A percentile compares a stretch with the other conserved stretches of the same genome.
phyloP scores from a whole-genome alignment of 805 yeast species.

The Ogataea naganishii region DNA sequence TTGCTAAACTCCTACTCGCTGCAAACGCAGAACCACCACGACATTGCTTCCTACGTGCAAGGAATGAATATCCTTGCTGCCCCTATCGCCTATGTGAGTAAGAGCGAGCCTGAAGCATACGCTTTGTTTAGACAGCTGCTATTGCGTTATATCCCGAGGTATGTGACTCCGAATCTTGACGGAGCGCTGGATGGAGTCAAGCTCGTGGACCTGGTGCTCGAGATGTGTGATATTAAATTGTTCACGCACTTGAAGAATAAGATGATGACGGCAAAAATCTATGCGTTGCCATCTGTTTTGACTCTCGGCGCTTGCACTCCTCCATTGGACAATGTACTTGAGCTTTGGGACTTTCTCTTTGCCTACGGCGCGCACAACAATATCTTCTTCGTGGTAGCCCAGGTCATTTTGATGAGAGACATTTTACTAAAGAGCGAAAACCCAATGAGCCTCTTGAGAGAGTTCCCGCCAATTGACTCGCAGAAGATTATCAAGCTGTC shows the following conservation, averaged over 20 bases:
- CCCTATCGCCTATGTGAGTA: conserved; percentile 67
- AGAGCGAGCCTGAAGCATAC: conserved; percentile 82
- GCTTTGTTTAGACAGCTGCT: conserved; percentile 58
- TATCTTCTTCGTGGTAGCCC: conserved; percentile 76
- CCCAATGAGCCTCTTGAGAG: conserved; percentile 71
- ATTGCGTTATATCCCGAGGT: conserved; percentile 61
- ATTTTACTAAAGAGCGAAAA: conserved; percentile 46
- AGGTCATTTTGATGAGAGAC: conserved; percentile 60
- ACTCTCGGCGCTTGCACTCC: conserved; percentile 88
- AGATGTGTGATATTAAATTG: conserved; percentile 65
- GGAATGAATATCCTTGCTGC: conserved; percentile 86
- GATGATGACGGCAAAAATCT: conserved; percentile 72
- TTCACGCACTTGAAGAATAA: conserved; percentile 50
- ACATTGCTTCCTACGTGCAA: conserved; percentile 61
- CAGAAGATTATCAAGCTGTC: conserved; percentile 70
- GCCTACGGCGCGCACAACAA: conserved; percentile 91
- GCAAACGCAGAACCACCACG: conserved; percentile 18
- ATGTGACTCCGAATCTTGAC: conserved; percentile 64
- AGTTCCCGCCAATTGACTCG: conserved; percentile 64
- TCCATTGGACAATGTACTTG: conserved; percentile 64
- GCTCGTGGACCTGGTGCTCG: conserved; percentile 66
- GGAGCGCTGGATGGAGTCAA: conserved; percentile 76
- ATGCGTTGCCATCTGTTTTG: conserved; percentile 76
- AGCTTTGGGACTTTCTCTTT: conserved; percentile 83
- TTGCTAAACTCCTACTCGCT: conserved; percentile 69